Base-by-base conservation (phyloP, 2,329 filamentous ascomycete species). In the Fusarium caatingaense region DNA sequence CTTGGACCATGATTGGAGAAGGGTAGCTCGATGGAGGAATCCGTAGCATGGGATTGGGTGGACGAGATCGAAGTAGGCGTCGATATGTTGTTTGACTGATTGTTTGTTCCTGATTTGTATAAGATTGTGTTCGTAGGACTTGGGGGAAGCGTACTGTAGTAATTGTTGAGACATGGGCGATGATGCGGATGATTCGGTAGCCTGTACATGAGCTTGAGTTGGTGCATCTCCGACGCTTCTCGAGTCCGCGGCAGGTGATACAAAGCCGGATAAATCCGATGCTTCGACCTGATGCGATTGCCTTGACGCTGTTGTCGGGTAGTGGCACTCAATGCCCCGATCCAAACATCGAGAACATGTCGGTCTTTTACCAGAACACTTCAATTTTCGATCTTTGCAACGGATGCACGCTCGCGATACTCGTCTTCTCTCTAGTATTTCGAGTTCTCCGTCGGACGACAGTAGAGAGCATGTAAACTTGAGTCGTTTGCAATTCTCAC, bases 1-100 rank as follows among this genome's bases (percentile, higher is more conserved):
- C 13, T 51, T 68, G 9, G 64, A 59, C 66, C 64, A 69, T 5
- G 64, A 42, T 12, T 69, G 64, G 8, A 69, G 20, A 2, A 68
- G 4, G 1, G 45, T 65, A n/a, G 66, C 65, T 51, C 60, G 40
- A 12, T 69, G 66, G 18, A 69, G 40, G 53, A 69, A 69, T 0
- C 60, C 40, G 11, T 57, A 61, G 2, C 66, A 69, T 4, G 66
- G 64, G 8, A 69, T 65, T 1, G 66, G 60, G 28, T 69, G 56
- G 3, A 69, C 48, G 1, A 68, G 45, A 4, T 68, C 60, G 15
- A 69, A 69, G 27, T 57, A 65, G 21, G 64, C 51, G 23, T 69
- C 66, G 9, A 69, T 50, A 6, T 69, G 53, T n/a, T 68, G 40
- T 40, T 61, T 69, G 7, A 64, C 23, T 21, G 20, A 30, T 18